phyloP scores from a whole-genome alignment of 306 rosid species.

The Castanea mollissima region DNA sequence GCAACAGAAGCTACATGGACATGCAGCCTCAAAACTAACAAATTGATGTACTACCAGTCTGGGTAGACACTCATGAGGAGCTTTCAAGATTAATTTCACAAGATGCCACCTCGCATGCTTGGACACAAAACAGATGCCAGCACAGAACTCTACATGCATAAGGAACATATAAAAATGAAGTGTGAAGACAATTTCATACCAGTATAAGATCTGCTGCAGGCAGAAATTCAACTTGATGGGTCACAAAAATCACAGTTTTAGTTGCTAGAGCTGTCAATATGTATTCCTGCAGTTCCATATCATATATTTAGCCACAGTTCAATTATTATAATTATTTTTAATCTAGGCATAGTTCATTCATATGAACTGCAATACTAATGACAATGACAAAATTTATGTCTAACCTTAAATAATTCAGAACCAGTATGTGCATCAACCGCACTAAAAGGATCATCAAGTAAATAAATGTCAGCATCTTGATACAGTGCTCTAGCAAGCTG shows the following conservation, averaged over 20 bases:
- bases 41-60: not conserved
- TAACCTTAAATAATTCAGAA: constrained; percentile 74
- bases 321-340: not conserved
- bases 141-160: constrained; percentile 14
- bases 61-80: not conserved
- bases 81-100: not conserved
- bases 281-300: constrained; percentile 77
- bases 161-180: constrained; percentile 19
- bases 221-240: constrained; percentile 99
- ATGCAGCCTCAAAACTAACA: not conserved
- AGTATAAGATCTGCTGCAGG: constrained; percentile 90
- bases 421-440: constrained; percentile 99
- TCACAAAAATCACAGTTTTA: constrained; percentile 89
- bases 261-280: constrained; percentile 80
- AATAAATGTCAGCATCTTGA: constrained; percentile 89
- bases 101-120: not conserved
- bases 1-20: not conserved
- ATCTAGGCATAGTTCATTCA: constrained; percentile 33
- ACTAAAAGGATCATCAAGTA: constrained; percentile 97
- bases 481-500: constrained; percentile 96
- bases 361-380: constrained; percentile 19
- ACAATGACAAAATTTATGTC: not conserved
- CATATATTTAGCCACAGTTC: constrained; percentile 33
- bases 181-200: constrained; percentile 52
- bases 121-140: constrained; percentile 7